phyloP scores from a whole-genome alignment of 192 early-diverging fungal genomes.

The Coemansia sp. region DNA sequence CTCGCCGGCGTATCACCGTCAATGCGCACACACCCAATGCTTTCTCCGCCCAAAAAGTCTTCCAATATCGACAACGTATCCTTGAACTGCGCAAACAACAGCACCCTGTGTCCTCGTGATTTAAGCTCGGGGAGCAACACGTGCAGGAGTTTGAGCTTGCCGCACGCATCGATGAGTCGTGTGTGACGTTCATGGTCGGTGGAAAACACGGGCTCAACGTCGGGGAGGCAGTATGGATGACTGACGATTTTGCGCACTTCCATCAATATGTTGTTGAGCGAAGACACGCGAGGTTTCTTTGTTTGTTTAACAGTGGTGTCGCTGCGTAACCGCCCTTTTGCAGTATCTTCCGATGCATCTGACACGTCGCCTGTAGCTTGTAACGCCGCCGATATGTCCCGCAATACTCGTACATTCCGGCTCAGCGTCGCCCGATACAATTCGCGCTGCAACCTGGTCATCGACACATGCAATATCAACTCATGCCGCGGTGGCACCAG shows the following conservation, averaged over 20 bases:
- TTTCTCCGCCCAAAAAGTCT: conserved; percentile 79
- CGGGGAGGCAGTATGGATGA: conserved; percentile 83
- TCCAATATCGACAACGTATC: conserved; percentile 86
- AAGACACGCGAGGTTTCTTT: conserved; percentile 31
- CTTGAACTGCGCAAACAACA: conserved; percentile 97
- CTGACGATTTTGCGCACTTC: conserved; percentile 94
- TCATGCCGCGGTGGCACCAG: conserved; percentile 91
- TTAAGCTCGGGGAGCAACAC: conserved; percentile 84
- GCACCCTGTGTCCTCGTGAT: conserved; percentile 83
- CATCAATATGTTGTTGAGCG: conserved; percentile 88
- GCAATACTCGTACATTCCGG: conserved; percentile 78
- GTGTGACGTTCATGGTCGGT: conserved; percentile 67
- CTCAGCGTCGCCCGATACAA: conserved; percentile 88
- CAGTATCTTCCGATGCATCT: conserved; percentile 38
- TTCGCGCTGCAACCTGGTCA: conserved; percentile 79
- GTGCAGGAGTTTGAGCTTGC: conserved; percentile 93
- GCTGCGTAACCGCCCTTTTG: conserved; percentile 14
- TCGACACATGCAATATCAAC: conserved; percentile 87
- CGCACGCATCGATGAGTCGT: conserved; percentile 83
- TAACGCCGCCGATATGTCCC: conserved; percentile 26
- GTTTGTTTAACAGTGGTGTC: background rate
- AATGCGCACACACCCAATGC: conserved; percentile 77
- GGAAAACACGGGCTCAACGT: conserved; percentile 60
- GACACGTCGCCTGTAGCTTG: conserved; percentile 1
- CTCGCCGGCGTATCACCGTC: conserved; percentile 83